Evolutionary conservation across 768 basidiomycete genomes (phyloP).

Genomic region (Termitomyces sp.): DNA sequence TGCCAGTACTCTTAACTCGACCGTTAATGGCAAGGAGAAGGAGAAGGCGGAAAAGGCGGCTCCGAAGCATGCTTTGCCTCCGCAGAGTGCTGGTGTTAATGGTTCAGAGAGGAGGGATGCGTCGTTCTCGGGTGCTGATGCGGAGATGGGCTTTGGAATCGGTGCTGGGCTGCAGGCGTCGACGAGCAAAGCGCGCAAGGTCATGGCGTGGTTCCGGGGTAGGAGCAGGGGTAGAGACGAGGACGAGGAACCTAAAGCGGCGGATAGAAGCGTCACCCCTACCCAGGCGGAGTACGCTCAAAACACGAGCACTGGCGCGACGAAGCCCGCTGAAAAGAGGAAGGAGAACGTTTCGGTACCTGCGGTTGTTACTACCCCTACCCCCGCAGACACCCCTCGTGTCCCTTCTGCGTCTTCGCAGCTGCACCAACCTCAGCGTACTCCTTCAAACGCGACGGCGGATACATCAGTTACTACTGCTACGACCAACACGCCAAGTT

Average conservation of each 20-base stretch:
- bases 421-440: constrained; percentile 27
- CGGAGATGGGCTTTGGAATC: constrained; percentile 24
- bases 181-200: constrained; percentile 86
- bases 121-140: constrained; percentile 14
- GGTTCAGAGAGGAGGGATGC: constrained; percentile 1
- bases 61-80: background rate
- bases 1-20: background rate
- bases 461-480: constrained; percentile 27
- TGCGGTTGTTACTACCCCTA: constrained; percentile 35
- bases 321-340: constrained; percentile 1
- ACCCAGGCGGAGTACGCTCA: constrained; percentile 22
- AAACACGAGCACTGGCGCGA: too few relatives aligned
- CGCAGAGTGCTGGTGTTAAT: constrained; percentile 9
- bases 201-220: constrained; percentile 97
- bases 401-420: constrained; percentile 16
- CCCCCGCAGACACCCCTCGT: constrained; percentile 18
- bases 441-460: constrained; percentile 38
- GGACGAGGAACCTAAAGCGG: constrained; percentile 8
- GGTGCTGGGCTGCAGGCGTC: constrained; percentile 53
- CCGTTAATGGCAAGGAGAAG: background rate
- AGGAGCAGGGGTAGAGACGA: constrained; percentile 42
- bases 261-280: constrained; percentile 19
- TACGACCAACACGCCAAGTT: constrained; percentile 26
- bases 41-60: background rate
- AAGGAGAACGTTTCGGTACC: constrained; percentile 24